phyloP scores from a whole-genome alignment of 208 protist genomes.

The Leishmania turanica region DNA sequence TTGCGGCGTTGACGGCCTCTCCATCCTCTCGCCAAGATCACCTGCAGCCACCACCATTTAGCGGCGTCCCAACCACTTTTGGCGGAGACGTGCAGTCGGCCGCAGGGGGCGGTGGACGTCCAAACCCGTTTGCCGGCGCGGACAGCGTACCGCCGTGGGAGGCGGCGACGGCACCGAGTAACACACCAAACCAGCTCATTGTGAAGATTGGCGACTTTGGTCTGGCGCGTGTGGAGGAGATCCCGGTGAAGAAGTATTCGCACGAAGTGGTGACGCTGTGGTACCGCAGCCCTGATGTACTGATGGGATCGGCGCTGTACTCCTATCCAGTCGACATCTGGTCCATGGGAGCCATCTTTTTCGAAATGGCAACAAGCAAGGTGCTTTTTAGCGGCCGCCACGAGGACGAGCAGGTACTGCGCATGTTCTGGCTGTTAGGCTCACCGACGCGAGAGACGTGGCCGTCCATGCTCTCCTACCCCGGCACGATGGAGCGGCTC shows the following conservation, averaged over 20 bases:
- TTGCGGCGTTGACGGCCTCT: slow-evolving; percentile 27
- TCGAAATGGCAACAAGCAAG: slow-evolving; percentile 89
- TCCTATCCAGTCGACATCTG: slow-evolving; percentile 92
- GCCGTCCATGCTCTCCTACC: slow-evolving; percentile 88
- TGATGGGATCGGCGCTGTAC: slow-evolving; percentile 87
- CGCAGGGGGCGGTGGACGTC: background rate
- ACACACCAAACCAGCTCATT: slow-evolving; percentile 33
- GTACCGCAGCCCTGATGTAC: slow-evolving; percentile 94
- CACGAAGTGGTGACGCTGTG: slow-evolving; percentile 94
- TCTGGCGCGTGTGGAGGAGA: slow-evolving; percentile 84
- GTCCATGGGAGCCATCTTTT: slow-evolving; percentile 95
- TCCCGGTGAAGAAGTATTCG: slow-evolving; percentile 93
- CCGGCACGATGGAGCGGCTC: slow-evolving; percentile 43
- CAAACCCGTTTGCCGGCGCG: background rate
- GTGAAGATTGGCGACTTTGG: slow-evolving; percentile 93
- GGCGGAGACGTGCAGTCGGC: background rate
- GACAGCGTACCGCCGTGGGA: slow-evolving; percentile 12
- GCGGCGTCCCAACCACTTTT: background rate
- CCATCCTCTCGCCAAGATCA: slow-evolving; percentile 10
- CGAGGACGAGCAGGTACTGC: slow-evolving; percentile 91
- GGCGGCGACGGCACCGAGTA: slow-evolving; percentile 5
- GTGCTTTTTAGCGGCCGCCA: slow-evolving; percentile 84
- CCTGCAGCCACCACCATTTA: background rate
- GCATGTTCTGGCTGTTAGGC: slow-evolving; percentile 91
- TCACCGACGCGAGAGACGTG: slow-evolving; percentile 95